Percentiles rank a stretch among this genome's conserved stretches.
Evolutionary conservation across 2,329 filamentous ascomycete genomes (phyloP).

Genomic region (Tolypocladium amazonense): DNA sequence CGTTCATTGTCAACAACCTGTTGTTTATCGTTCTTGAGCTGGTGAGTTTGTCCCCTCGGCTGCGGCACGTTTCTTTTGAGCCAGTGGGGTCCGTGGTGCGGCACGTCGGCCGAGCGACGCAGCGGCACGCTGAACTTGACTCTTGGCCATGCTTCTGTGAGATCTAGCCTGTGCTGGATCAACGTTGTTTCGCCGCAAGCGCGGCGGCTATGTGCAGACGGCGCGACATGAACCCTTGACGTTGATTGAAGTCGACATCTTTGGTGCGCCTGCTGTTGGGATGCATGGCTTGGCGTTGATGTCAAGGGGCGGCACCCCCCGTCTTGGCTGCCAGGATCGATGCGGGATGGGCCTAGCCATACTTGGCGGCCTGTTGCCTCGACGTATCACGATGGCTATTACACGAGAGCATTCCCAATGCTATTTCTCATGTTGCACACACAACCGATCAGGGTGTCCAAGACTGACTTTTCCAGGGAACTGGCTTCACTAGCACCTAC

Average conservation of each 20-base stretch:
- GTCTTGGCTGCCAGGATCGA: slow-evolving; percentile 4
- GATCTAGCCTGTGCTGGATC: neutral
- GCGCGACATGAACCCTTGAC: neutral
- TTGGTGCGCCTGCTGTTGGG: neutral
- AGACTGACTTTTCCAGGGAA: slow-evolving; percentile 28
- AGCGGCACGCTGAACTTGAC: neutral
- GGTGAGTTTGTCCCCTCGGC: slow-evolving; percentile 27
- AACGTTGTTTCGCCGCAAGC: neutral
- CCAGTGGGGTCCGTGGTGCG: neutral
- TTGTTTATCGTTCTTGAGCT: slow-evolving; percentile 64
- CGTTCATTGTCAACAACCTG: slow-evolving; percentile 65
- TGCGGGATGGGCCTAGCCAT: neutral
- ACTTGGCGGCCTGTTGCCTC: too few species aligned
- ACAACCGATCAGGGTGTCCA: neutral
- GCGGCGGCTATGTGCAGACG: neutral
- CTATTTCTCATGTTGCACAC: neutral
- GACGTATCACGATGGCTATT: neutral
- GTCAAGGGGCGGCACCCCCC: slow-evolving; percentile 3
- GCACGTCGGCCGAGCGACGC: neutral
- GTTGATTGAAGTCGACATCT: neutral
- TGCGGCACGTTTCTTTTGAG: too few species aligned
- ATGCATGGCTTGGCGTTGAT: neutral
- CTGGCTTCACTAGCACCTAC: slow-evolving; percentile 60
- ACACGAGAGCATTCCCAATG: neutral
- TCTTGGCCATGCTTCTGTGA: neutral